Evolutionary conservation across 805 yeast species (phyloP).

Genomic region (Candida maesae): DNA sequence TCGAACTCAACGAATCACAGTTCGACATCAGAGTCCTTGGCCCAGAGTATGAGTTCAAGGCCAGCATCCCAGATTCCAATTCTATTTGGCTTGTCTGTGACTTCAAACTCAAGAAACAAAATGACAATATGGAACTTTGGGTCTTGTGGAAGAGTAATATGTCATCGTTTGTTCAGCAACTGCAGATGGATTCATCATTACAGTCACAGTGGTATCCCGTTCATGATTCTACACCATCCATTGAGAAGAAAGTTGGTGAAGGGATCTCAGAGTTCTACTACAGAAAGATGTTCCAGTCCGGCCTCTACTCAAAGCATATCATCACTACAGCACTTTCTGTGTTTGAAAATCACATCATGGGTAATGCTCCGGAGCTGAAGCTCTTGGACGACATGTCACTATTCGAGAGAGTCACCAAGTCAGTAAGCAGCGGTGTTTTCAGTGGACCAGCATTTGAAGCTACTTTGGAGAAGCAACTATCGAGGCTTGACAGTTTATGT

Average conservation of each 20-base stretch:
- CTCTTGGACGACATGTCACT: conserved; percentile 27
- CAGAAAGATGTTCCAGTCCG: conserved; percentile 45
- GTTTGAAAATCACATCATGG: conserved; percentile 41
- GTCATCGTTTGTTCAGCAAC: conserved; percentile 41
- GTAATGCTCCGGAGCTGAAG: conserved; percentile 24
- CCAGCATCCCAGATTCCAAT: conserved; percentile 31
- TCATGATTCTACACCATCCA: conserved; percentile 3
- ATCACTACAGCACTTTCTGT: conserved; percentile 51
- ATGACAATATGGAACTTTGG: conserved; percentile 31
- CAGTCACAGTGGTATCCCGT: conserved; percentile 24
- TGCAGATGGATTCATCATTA: conserved; percentile 28
- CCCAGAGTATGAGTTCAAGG: conserved; percentile 24
- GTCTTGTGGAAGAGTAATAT: conserved; percentile 64
- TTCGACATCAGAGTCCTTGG: conserved; percentile 28
- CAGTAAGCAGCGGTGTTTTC: conserved; percentile 31
- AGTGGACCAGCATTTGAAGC: conserved; percentile 32
- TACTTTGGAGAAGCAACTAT: conserved; percentile 54
- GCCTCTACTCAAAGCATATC: conserved; percentile 44
- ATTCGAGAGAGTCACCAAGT: conserved; percentile 31
- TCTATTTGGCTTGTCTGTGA: conserved; percentile 49
- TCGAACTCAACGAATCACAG: conserved; percentile 25
- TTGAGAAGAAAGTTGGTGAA: conserved; percentile 27
- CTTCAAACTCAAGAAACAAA: conserved; percentile 30
- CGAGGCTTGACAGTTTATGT: conserved; percentile 66
- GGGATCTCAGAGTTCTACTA: conserved; percentile 38